Conservation (phyloP, 768 basidiomycete genomes). For the Hypholoma sublateritium region DNA sequence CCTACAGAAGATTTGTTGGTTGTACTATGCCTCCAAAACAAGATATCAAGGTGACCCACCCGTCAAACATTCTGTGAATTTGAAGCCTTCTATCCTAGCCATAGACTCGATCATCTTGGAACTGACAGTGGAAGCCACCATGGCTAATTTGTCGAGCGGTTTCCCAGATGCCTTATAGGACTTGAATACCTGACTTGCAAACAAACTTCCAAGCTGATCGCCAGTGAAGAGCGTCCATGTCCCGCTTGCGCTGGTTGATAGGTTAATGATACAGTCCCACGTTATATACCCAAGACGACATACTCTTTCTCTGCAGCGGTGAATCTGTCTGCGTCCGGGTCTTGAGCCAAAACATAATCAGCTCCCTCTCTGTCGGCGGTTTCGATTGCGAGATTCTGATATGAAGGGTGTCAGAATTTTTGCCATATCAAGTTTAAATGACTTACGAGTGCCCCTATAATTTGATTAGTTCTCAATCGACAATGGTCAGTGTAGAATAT, state of each 20-base stretch:
- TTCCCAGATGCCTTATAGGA: conserved; percentile 41
- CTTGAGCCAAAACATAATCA: conserved; percentile 79
- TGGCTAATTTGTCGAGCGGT: conserved; percentile 61
- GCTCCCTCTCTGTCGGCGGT: conserved; percentile 56
- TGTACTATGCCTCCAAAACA: neutral
- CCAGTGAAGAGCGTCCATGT: conserved; percentile 77
- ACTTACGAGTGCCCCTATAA: conserved; percentile 22
- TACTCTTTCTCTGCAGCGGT: conserved; percentile 72
- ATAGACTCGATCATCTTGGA: conserved; percentile 87
- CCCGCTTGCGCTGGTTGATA: conserved; percentile 39
- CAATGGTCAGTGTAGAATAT: neutral
- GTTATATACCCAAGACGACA: conserved; percentile 10
- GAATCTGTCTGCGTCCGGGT: conserved; percentile 87
- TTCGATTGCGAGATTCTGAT: conserved; percentile 67
- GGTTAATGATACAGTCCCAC: conserved; percentile 1
- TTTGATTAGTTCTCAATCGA: neutral
- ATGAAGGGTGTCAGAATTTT: neutral
- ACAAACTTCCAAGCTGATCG: conserved; percentile 71
- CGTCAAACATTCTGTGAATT: conserved; percentile 82
- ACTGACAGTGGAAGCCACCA: conserved; percentile 89
- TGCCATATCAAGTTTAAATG: neutral
- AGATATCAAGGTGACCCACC: conserved; percentile 37
- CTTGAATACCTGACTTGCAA: conserved; percentile 43
- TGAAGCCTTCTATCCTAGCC: conserved; percentile 75
- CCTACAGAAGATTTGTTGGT: conserved; percentile 37